These are phyloP conservation scores for Acanthamoeba sp. DNA, from an alignment of 208 protist species.

Conservation along the genomic window DNA sequence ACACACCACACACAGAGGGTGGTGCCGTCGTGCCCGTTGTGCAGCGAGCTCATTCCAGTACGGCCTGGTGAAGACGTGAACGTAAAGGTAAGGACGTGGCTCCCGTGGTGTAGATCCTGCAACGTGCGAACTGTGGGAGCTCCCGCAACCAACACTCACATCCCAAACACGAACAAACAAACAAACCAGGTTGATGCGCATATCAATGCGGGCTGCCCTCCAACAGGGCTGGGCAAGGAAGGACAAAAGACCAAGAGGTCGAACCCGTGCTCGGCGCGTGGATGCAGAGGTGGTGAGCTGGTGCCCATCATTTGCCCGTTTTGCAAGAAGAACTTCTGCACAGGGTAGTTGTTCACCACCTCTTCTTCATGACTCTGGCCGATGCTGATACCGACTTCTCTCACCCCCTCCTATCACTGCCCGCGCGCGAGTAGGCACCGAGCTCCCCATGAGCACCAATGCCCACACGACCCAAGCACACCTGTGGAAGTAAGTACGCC, in stretches of 20 bases:
- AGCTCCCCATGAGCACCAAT: slow-evolving; percentile 44
- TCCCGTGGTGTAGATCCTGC: too few species aligned
- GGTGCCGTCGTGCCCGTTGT: slow-evolving; percentile 45
- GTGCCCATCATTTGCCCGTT: slow-evolving; percentile 52
- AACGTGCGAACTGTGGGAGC: too few species aligned
- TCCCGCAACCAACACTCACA: too few species aligned
- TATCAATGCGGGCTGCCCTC: slow-evolving; percentile 38
- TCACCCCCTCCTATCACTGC: neutral
- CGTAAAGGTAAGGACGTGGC: neutral
- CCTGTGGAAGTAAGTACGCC: neutral
- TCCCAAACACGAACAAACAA: too few species aligned
- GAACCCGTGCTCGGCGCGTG: slow-evolving; percentile 18
- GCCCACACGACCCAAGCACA: neutral
- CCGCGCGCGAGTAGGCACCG: neutral
- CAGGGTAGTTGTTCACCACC: neutral
- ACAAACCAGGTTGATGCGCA: slow-evolving; percentile 51
- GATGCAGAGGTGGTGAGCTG: slow-evolving; percentile 15
- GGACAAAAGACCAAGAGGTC: slow-evolving; percentile 23
- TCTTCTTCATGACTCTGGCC: too few species aligned
- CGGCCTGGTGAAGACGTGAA: slow-evolving; percentile 32
- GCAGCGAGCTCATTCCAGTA: slow-evolving; percentile 10
- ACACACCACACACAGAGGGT: too few species aligned
- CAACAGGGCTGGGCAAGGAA: slow-evolving; percentile 19
- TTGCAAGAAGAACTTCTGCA: slow-evolving; percentile 64
- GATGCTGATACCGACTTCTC: neutral